phyloP scores from a whole-genome alignment of 1,139 yeast species.

The Arxiozyma heterogenica region DNA sequence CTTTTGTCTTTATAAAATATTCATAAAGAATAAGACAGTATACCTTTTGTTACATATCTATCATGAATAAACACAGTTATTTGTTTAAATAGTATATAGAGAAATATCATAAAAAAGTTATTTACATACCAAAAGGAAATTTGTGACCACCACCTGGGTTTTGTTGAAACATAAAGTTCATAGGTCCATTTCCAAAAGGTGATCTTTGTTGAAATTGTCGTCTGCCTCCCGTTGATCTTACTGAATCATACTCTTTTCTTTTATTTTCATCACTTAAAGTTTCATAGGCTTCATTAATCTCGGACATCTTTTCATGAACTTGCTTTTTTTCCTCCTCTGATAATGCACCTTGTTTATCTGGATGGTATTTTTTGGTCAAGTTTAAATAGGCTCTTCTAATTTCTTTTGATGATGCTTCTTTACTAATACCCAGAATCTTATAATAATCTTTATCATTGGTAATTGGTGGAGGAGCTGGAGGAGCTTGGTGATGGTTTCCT shows the following conservation, averaged over 20 bases:
- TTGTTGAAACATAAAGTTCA: constrained; percentile 4
- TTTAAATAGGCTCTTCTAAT: constrained; percentile 76
- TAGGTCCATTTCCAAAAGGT: constrained; percentile 6
- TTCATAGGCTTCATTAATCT: constrained; percentile 89
- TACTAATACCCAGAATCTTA: constrained; percentile 59
- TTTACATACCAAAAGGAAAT: constrained; percentile 8
- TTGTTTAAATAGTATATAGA: background rate
- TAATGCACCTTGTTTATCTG: constrained; percentile 74
- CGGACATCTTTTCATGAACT: constrained; percentile 80
- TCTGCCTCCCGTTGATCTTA: constrained; percentile 10
- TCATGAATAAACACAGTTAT: no score
- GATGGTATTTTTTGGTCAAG: constrained; percentile 75
- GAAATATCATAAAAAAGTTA: background rate
- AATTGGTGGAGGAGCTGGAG: constrained; percentile 27
- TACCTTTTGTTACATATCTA: background rate
- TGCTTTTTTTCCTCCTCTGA: constrained; percentile 60
- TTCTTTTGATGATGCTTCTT: constrained; percentile 61
- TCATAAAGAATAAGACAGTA: background rate
- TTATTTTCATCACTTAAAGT: constrained; percentile 60
- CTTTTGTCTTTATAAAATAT: no score
- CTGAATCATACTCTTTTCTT: constrained; percentile 56
- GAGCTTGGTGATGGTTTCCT: constrained; percentile 38
- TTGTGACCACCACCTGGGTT: constrained; percentile 1
- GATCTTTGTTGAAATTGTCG: constrained; percentile 6
- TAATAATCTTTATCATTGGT: constrained; percentile 62